A percentile compares a stretch with the other conserved stretches of the same genome.
Evolutionary conservation across 441 rosid genomes (phyloP).

Genomic region (Eutrema salsugineum): DNA sequence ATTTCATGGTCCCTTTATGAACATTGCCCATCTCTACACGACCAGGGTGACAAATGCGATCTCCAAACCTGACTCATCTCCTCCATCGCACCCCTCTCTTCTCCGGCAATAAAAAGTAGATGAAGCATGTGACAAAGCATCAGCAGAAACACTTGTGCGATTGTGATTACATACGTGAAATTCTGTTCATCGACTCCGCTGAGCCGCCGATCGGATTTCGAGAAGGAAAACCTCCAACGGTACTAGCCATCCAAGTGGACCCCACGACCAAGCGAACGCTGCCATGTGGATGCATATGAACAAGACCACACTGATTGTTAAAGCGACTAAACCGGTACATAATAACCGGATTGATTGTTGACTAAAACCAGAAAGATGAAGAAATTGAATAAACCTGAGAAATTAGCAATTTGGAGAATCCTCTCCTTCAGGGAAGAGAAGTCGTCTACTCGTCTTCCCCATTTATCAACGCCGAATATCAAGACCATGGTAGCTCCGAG

Average conservation of each 20-base stretch:
- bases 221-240: conserved; percentile 90
- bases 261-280: conserved; percentile 97
- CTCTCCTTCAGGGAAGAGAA: conserved; percentile 81
- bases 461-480: conserved; percentile 71
- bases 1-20: neutral
- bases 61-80: conserved; percentile 78
- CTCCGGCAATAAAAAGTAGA: conserved; percentile 73
- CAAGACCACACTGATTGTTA: conserved; percentile 54
- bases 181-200: conserved; percentile 82
- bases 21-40: neutral
- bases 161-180: conserved; percentile 65
- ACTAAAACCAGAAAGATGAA: neutral
- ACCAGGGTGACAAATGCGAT: conserved; percentile 83
- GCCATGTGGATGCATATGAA: conserved; percentile 80
- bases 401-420: conserved; percentile 70
- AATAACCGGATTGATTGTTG: neutral
- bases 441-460: conserved; percentile 86
- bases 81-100: conserved; percentile 81
- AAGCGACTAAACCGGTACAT: neutral
- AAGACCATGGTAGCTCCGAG: conserved; percentile 67
- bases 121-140: conserved; percentile 80
- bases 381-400: conserved; percentile 51
- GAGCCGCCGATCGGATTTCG: conserved; percentile 87
- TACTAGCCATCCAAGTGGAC: conserved; percentile 88
- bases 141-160: conserved; percentile 65